Evolutionary conservation across 805 yeast genomes (phyloP).

Genomic region (Isabelozyma gotoi): DNA sequence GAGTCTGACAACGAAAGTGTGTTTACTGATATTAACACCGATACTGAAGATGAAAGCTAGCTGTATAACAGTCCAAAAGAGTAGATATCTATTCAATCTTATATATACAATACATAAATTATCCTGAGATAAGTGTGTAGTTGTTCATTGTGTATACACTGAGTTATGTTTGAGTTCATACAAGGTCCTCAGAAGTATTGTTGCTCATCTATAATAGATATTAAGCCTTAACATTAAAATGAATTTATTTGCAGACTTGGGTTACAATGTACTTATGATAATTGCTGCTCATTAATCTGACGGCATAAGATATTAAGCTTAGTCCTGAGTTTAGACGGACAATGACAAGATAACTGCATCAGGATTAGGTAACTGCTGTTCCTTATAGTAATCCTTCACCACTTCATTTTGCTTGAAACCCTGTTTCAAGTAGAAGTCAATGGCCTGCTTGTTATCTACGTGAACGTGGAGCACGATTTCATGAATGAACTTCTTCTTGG

Average conservation of each 20-base stretch:
- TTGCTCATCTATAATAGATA: too few species aligned
- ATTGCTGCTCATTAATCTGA: too few species aligned
- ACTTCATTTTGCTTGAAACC: conserved; percentile 46
- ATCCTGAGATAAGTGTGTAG: neutral
- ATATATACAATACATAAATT: neutral
- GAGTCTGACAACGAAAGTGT: conserved; percentile 38
- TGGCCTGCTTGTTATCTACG: conserved; percentile 37
- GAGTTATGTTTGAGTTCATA: too few species aligned
- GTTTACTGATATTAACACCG: conserved; percentile 46
- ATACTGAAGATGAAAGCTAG: conserved; percentile 43
- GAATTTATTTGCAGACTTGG: too few species aligned
- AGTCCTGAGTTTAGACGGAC: conserved; percentile 18
- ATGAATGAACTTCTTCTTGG: conserved; percentile 54
- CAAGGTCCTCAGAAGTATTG: too few species aligned
- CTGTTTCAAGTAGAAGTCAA: conserved; percentile 50
- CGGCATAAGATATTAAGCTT: too few species aligned
- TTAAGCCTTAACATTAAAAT: too few species aligned
- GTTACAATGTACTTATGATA: too few species aligned
- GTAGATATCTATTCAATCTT: neutral
- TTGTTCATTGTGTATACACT: too few species aligned
- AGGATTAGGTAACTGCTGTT: conserved; percentile 44
- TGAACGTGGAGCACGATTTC: conserved; percentile 56
- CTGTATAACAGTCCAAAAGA: conserved; percentile 4
- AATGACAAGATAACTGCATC: conserved; percentile 45
- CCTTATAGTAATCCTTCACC: conserved; percentile 46